Evolutionary conservation across 2,329 filamentous ascomycete genomes (phyloP), one percentile per base, ranked within the genome.

Genomic region (Ceratocystis eucalypticola): DNA sequence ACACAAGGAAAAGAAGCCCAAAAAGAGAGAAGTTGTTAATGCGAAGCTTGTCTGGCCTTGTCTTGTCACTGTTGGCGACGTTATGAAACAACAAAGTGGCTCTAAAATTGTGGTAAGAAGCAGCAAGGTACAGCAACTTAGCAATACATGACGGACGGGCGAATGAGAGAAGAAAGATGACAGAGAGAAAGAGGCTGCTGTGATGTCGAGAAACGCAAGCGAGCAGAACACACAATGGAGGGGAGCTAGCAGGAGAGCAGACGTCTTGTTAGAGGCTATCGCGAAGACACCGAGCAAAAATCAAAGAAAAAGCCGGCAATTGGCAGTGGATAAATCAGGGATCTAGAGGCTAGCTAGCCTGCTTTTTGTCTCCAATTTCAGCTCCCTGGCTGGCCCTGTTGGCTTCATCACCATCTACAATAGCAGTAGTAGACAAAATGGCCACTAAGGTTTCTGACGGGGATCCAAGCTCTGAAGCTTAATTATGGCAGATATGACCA

Each of bases 381-480:
- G 10, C 37, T 41, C 12, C 37, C 37, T 41, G 37, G 10, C 37
- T 41, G 37, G 44, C 22, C 17, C 22, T 7, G 61, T 44, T 61
- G 37, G 61, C 55, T n/a, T n/a, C 55, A 59, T 30, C 55, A 59
- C 37, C 28, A 5, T 30, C 7, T 59, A 30, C 22, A 59, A 59
- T 59, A 62, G 22, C 10, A 46, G 30, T 33, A 63, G 28, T 15
- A 48, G 28, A 63, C 22, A 50, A 50, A 33, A 50, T 59, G 55
- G 28, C 55, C 55, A 37, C 55, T 22, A 20, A 37, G 55, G 37
- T 41, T 37, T 59, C 53, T 59, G 28, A 59, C 5, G 55, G 10
- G 10, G 55, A 59, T 37, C 55, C 55, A 37, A 59, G 55, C 55
- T 59, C 28, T 37, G 55, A 59, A 59, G 55, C 28, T 59, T 59